phyloP scores from a whole-genome alignment of 1,284 basidiomycete genomes.

The Sanguinoderma infundibulare region DNA sequence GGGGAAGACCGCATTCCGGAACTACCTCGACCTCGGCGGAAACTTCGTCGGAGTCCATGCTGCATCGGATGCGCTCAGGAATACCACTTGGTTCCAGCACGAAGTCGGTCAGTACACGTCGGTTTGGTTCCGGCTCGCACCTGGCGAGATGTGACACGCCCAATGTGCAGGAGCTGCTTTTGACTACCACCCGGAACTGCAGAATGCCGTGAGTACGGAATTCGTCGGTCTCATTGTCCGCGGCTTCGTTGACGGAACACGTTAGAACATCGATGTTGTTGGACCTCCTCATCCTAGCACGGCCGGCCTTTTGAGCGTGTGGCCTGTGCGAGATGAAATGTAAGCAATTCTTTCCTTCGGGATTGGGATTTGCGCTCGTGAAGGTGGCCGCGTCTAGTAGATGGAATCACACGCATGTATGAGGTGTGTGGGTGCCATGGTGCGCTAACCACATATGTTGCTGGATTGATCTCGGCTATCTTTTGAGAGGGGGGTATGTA shows the following conservation, averaged over 20 bases:
- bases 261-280: slow-evolving; percentile 66
- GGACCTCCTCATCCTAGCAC: slow-evolving; percentile 70
- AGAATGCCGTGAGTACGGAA: slow-evolving; percentile 53
- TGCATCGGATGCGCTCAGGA: slow-evolving; percentile 70
- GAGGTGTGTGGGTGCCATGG: too few relatives aligned
- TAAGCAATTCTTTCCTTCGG: slow-evolving; percentile 28
- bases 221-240: not conserved
- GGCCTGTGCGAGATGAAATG: slow-evolving; percentile 70
- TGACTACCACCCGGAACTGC: slow-evolving; percentile 75
- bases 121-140: not conserved
- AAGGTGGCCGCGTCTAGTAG: too few relatives aligned
- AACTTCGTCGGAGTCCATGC: slow-evolving; percentile 75
- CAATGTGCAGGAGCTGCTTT: slow-evolving; percentile 60
- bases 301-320: slow-evolving; percentile 61
- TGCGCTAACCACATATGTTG: too few relatives aligned
- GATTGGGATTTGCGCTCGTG: too few relatives aligned
- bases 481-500: too few relatives aligned
- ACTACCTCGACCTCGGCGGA: slow-evolving; percentile 71
- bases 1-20: slow-evolving; percentile 66
- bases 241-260: not conserved
- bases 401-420: too few relatives aligned
- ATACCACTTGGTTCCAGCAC: slow-evolving; percentile 65
- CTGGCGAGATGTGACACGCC: not conserved
- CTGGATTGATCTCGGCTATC: too few relatives aligned
- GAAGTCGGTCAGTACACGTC: slow-evolving; percentile 43